A percentile compares a stretch with the other conserved stretches of the same genome.
These are phyloP conservation scores for Neurospora sp. DNA, from an alignment of 2,329 filamentous ascomycete genomes.

Conservation along the genomic window DNA sequence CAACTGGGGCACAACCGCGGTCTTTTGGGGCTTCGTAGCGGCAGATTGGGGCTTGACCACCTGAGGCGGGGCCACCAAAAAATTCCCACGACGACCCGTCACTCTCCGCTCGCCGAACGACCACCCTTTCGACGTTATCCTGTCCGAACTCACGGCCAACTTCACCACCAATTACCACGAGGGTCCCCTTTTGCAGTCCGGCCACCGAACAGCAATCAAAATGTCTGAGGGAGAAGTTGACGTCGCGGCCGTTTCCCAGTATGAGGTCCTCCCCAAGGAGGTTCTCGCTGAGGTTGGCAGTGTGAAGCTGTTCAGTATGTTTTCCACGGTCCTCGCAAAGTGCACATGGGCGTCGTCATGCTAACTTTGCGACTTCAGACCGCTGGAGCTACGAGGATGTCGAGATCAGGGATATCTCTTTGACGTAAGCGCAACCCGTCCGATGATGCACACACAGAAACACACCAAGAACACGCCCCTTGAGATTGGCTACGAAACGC, in stretches of 20 bases:
- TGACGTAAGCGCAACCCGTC: constrained; percentile 68
- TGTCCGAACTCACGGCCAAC: constrained; percentile 16
- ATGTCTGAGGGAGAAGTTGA: constrained; percentile 99
- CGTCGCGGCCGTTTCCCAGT: constrained; percentile 68
- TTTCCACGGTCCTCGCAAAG: constrained; percentile 1
- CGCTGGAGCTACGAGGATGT: constrained; percentile 98
- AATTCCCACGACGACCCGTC: constrained; percentile 16
- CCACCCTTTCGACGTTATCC: constrained; percentile 7
- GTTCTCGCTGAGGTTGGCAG: constrained; percentile 80
- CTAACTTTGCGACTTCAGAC: constrained; percentile 54
- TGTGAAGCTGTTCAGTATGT: constrained; percentile 76
- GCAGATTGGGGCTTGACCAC: constrained; percentile 13
- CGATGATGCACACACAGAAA: background rate
- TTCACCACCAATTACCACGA: constrained; percentile 18
- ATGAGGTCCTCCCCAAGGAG: constrained; percentile 85
- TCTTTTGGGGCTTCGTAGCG: constrained; percentile 14
- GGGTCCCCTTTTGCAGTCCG: constrained; percentile 16
- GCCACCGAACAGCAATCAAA: constrained; percentile 35
- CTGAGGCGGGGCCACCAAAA: constrained; percentile 22
- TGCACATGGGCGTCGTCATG: background rate
- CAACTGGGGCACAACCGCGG: background rate
- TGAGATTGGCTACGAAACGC: background rate
- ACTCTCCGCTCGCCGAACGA: constrained; percentile 10
- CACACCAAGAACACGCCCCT: background rate
- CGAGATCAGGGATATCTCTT: constrained; percentile 98